Conservation (phyloP, 2,329 filamentous ascomycete genomes). For the Colletotrichum tropicale region DNA sequence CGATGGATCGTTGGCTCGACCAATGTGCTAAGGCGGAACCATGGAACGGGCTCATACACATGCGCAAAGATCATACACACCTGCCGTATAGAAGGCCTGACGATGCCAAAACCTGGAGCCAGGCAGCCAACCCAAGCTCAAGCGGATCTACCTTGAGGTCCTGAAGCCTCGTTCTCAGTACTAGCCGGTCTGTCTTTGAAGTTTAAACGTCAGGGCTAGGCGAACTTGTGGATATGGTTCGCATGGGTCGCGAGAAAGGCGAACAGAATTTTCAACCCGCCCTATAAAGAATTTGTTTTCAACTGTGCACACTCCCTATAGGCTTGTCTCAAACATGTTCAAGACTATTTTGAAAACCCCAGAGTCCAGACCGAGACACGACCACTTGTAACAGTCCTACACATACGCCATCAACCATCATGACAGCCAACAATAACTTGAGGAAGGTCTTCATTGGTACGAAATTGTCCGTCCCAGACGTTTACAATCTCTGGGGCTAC, state of each 20-base stretch:
- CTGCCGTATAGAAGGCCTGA: neutral
- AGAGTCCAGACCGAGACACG: neutral
- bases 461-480: too few species aligned
- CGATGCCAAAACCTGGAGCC: neutral
- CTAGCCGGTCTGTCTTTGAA: neutral
- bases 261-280: neutral
- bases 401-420: neutral
- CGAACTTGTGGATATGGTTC: neutral
- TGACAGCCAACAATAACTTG: neutral
- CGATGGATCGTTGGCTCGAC: neutral
- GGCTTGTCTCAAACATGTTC: neutral
- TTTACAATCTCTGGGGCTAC: neutral
- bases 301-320: neutral
- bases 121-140: neutral
- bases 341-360: neutral
- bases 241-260: neutral
- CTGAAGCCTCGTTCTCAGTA: neutral
- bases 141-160: neutral
- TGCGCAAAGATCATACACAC: neutral
- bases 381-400: neutral
- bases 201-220: fast-evolving
- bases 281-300: neutral
- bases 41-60: neutral
- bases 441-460: neutral
- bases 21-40: neutral